Evolutionary conservation across 2,329 filamentous ascomycete species (phyloP), one percentile per base, ranked within the genome.

Genomic region (Fusarium subglutinans): DNA sequence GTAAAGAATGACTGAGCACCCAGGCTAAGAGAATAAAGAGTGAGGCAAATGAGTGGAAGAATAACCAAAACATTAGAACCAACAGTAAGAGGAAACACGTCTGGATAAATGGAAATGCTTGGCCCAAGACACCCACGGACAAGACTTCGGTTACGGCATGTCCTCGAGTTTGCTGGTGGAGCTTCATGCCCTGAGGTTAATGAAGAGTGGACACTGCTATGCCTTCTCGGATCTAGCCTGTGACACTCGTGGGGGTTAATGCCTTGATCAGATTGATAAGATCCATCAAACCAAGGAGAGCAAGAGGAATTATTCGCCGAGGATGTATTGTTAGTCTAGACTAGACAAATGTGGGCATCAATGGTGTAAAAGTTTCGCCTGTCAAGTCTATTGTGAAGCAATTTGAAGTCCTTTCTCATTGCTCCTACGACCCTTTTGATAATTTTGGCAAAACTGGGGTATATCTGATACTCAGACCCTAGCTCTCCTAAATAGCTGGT

Each of bases 211-310:
- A 38, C 33, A 61, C 55, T 30, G 8, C n/a, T 45, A 24, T 17
- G 28, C 38, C 63, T 20, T 41, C 26, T 41, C 18, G 20, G 61
- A 24, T 41, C 40, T 65, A 40, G 33, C 53, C 28, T 51, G 28
- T 30, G n/a, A 56, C 54, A 43, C 15, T 45, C 48, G 35, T n/a
- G 24, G n/a, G 26, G 30, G 37, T 24, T 18, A 10, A 30, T 41
- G 17, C 4, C 12, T 44, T 60, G 64, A 69, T 76, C 22, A 38
- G 75, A 77, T 77, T 73, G 75, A 77, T 76, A 76, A 77, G 73
- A 76, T 74, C 59, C 22, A 41, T 40, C 35, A 15, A 43, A 10
- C 8, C 18, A 47, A 33, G n/a, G 33, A 48, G 20, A 35, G 20
- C 2, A 58, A 28, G 41, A n/a, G 41, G 47, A 22, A 55, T 33